These are phyloP conservation scores for Eucalyptus polyanthemos DNA, from an alignment of 345 rosid species.

Conservation along the genomic window DNA sequence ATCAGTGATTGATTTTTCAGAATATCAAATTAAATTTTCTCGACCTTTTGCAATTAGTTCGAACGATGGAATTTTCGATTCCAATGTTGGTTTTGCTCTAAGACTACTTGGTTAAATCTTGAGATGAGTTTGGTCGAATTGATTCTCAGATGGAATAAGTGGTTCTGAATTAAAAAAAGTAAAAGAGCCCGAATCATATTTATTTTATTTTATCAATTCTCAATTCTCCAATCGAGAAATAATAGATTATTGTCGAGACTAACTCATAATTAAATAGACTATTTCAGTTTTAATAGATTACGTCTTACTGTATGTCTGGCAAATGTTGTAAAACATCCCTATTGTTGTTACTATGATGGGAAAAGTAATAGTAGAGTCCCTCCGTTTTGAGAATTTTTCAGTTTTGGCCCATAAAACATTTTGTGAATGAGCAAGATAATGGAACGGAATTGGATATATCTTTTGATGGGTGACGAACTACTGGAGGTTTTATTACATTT, in stretches of 20 bases:
- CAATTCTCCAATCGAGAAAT: not conserved
- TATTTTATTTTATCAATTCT: not conserved
- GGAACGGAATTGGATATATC: not conserved
- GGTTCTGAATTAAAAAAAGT: not conserved
- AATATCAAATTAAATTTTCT: not conserved
- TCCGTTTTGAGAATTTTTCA: not conserved
- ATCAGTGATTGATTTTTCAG: not conserved
- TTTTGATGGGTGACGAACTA: not conserved
- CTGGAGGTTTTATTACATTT: not conserved
- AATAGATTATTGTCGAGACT: rapidly evolving
- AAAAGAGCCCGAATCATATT: not conserved
- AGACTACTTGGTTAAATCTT: not conserved
- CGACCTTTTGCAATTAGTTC: not conserved
- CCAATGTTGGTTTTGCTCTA: not conserved
- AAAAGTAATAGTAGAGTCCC: not conserved
- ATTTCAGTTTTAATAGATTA: rapidly evolving
- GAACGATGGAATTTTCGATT: not conserved
- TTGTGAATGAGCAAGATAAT: not conserved
- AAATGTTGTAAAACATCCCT: not conserved
- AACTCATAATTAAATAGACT: not conserved
- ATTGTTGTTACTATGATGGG: not conserved
- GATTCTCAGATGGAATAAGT: not conserved
- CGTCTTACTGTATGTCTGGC: not conserved
- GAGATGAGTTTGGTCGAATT: not conserved
- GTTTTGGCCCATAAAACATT: not conserved